Conservation (phyloP, 805 yeast genomes). For the Saccharomyces paradoxus region DNA sequence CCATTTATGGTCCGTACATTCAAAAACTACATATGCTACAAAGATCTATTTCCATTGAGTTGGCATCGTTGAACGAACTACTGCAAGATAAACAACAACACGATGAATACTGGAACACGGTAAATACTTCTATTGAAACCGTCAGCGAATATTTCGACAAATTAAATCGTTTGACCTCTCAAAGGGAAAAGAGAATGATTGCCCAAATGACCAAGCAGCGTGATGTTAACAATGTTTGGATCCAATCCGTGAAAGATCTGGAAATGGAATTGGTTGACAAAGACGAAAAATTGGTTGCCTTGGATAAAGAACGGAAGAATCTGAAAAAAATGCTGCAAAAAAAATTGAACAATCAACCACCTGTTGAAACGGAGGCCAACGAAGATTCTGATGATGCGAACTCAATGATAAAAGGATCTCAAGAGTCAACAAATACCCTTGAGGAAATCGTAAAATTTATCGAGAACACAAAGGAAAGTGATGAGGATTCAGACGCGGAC, state of each 20-base stretch:
- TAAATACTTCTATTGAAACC: slow-evolving; percentile 24
- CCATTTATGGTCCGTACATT: slow-evolving; percentile 35
- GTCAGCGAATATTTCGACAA: slow-evolving; percentile 21
- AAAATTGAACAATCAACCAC: slow-evolving; percentile 26
- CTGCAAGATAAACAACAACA: slow-evolving; percentile 20
- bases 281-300: slow-evolving; percentile 50
- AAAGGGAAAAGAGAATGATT: slow-evolving; percentile 36
- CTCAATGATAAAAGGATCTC: slow-evolving; percentile 7
- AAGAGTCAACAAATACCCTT: slow-evolving; percentile 14
- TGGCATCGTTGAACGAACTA: slow-evolving; percentile 44
- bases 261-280: slow-evolving; percentile 59
- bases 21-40: slow-evolving; percentile 46
- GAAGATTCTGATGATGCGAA: not conserved
- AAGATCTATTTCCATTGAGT: slow-evolving; percentile 44
- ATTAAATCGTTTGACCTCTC: slow-evolving; percentile 26
- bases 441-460: slow-evolving; percentile 24
- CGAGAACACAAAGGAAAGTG: slow-evolving; percentile 19
- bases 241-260: slow-evolving; percentile 57
- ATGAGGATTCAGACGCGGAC: slow-evolving; percentile 42
- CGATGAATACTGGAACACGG: slow-evolving; percentile 17
- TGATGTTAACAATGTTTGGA: slow-evolving; percentile 69
- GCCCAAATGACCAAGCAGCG: slow-evolving; percentile 52
- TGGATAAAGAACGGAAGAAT: slow-evolving; percentile 52
- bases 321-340: slow-evolving; percentile 45
- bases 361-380: slow-evolving; percentile 17